Evolutionary conservation across 345 rosid genomes (phyloP).

Genomic region (Stellera chamaejasme): DNA sequence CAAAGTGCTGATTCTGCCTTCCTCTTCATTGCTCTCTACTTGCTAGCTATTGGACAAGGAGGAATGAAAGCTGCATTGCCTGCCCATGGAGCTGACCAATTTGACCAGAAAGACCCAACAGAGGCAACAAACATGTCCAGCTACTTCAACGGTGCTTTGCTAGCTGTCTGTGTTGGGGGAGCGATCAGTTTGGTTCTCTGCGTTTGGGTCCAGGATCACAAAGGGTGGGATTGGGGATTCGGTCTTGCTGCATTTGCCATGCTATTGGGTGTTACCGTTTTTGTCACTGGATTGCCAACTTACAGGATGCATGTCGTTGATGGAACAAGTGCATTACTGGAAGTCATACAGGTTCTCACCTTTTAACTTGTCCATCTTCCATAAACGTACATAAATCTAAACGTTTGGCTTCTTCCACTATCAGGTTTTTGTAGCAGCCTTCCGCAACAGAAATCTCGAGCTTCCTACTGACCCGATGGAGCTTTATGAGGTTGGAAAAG

Average conservation of each 20-base stretch:
- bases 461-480: conserved; percentile 37
- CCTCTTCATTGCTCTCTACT: conserved; percentile 36
- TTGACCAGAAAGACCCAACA: conserved; percentile 37
- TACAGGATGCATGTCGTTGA: conserved; percentile 31
- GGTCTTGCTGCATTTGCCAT: conserved; percentile 24
- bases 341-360: conserved; percentile 36
- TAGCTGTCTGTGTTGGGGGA: conserved; percentile 33
- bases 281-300: conserved; percentile 29
- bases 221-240: conserved; percentile 58
- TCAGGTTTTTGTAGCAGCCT: conserved; percentile 46
- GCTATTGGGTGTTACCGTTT: conserved; percentile 23
- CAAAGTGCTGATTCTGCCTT: conserved; percentile 20
- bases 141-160: conserved; percentile 42
- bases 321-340: conserved; percentile 31
- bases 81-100: conserved; percentile 57
- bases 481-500: conserved; percentile 35
- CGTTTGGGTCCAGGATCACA: conserved; percentile 49
- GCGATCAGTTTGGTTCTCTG: conserved; percentile 34
- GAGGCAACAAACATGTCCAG: conserved; percentile 47
- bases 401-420: not conserved
- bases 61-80: conserved; percentile 56
- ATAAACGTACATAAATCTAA: not conserved
- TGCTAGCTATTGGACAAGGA: conserved; percentile 34
- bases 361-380: not conserved
- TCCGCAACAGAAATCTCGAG: conserved; percentile 36